Conservation (phyloP, 2,329 filamentous ascomycete genomes). For the Chaetothyriales sp. region DNA sequence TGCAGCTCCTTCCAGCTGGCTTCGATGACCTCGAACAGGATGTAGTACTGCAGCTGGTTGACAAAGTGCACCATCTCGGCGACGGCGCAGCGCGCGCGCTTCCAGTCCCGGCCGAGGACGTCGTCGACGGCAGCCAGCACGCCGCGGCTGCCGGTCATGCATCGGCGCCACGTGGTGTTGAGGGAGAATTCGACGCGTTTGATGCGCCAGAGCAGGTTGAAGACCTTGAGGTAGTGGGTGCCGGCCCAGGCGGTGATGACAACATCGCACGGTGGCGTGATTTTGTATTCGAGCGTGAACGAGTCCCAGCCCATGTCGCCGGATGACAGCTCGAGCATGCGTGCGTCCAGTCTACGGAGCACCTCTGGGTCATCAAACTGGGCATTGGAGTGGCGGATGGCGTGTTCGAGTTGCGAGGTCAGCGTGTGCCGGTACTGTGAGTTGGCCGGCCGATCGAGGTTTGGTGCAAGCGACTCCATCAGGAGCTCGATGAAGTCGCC, state of each 20-base stretch:
- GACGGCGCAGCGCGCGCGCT: conserved; percentile 70
- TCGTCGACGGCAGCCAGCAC: conserved; percentile 67
- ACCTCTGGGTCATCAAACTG: conserved; percentile 92
- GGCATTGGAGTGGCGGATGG: conserved; percentile 90
- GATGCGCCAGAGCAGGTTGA: conserved; percentile 97
- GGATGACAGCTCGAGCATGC: conserved; percentile 91
- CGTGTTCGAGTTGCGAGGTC: conserved; percentile 94
- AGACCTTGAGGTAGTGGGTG: conserved; percentile 94
- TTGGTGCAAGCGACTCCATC: conserved; percentile 90
- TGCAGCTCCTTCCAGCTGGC: conserved; percentile 88
- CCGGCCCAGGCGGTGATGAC: conserved; percentile 93
- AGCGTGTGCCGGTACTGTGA: conserved; percentile 93
- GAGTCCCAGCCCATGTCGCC: conserved; percentile 99
- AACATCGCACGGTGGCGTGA: conserved; percentile 90
- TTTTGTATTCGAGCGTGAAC: conserved; percentile 97
- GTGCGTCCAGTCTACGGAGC: conserved; percentile 79
- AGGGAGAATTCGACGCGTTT: conserved; percentile 95
- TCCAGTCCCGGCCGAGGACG: conserved; percentile 69
- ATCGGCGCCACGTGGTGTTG: conserved; percentile 79
- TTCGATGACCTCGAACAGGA: conserved; percentile 96
- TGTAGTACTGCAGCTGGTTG: conserved; percentile 94
- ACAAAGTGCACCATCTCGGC: conserved; percentile 99
- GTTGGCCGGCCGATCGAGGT: conserved; percentile 88
- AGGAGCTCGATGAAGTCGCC: conserved; percentile 94
- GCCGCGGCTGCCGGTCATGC: conserved; percentile 88